Evolutionary conservation across 495 filamentous ascomycete species (phyloP), one percentile per base, ranked within the genome.

Genomic region (Lichenothelia convexa): DNA sequence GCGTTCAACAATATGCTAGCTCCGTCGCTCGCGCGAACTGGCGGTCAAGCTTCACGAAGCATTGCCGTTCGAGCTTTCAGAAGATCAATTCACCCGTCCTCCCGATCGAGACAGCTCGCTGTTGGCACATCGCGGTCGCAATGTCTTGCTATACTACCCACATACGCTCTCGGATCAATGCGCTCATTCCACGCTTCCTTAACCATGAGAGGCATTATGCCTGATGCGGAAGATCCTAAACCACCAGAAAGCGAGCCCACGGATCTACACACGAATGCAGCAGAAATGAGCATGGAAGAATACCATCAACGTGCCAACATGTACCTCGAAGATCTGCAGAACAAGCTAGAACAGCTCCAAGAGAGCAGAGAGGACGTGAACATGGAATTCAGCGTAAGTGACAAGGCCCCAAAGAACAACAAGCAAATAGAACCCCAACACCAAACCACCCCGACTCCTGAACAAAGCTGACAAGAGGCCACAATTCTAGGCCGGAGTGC

Each of bases 401-500:
- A 24, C 31, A 8, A 9, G 6, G 6, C 30, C 24, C 24, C 7
- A 7, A 7, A 27, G 13, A 7, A 13, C 13, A 27, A 27, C 13
- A 27, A 13, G 7, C 7, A 27, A 27, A 27, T 27, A 27, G 18
- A 3, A 31, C 29, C 11, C 3, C 18, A 32, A 37, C 13, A 16
- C 17, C 21, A 30, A 9, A 26, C 43, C n/a, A n/a, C n/a, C n/a
- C n/a, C n/a, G n/a, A n/a, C n/a, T n/a, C n/a, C n/a, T n/a, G n/a
- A n/a, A n/a, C n/a, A n/a, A n/a, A n/a, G n/a, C n/a, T n/a, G n/a
- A n/a, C n/a, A n/a, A n/a, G n/a, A n/a, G n/a, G n/a, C n/a, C n/a
- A n/a, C n/a, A n/a, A n/a, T n/a, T n/a, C n/a, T n/a, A 91, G 81
- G 70, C 80, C 34, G 91, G 89, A 32, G 83, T 95, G 31, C 58